These are phyloP conservation scores for Fusarium dimerum DNA, from an alignment of 2,329 filamentous ascomycete genomes.

Conservation along the genomic window DNA sequence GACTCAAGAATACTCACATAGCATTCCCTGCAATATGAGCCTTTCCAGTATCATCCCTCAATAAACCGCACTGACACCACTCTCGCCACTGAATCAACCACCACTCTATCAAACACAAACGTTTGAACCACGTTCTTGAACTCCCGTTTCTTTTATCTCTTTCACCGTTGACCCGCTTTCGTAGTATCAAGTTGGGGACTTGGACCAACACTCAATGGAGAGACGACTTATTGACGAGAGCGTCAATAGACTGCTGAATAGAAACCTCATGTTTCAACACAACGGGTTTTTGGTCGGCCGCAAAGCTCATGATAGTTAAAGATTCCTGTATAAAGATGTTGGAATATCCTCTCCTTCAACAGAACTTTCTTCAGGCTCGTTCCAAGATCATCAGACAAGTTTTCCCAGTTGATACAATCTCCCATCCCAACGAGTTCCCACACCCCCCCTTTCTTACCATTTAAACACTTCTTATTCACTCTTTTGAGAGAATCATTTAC, in stretches of 20 bases:
- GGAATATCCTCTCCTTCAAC: conserved; percentile 4
- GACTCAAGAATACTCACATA: no score
- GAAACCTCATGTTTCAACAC: no score
- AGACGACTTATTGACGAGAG: no score
- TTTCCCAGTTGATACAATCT: neutral
- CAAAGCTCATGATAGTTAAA: neutral
- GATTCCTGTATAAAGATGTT: no score
- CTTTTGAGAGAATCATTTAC: conserved; percentile 9
- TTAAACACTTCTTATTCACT: conserved; percentile 5
- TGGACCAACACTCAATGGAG: no score
- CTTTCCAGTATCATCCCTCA: conserved; percentile 2
- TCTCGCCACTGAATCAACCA: neutral
- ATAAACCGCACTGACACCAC: conserved; percentile 9
- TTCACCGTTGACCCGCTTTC: no score
- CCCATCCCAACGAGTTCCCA: conserved; percentile 16
- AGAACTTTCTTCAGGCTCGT: conserved; percentile 22
- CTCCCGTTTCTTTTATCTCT: no score
- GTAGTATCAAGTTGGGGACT: no score
- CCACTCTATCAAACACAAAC: neutral
- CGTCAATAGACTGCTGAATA: no score
- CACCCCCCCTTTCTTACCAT: neutral
- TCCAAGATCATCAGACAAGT: conserved; percentile 23
- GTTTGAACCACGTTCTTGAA: no score
- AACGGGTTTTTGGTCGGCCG: neutral
- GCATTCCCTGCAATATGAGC: no score